Evolutionary conservation across 805 yeast species (phyloP), one percentile per base, ranked within the genome.

Genomic region (Saturnispora halmiae): DNA sequence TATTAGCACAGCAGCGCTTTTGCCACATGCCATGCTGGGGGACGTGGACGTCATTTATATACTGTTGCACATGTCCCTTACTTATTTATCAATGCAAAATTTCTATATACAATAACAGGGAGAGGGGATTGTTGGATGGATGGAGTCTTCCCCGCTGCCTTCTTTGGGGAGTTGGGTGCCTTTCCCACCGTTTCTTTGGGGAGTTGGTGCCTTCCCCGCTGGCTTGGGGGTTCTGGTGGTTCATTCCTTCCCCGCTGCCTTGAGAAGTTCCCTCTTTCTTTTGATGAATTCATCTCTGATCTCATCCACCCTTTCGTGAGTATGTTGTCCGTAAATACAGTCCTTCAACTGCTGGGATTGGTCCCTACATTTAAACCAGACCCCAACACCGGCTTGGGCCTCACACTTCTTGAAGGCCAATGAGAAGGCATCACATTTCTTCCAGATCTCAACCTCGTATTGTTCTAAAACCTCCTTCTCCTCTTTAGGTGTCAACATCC

Each of bases 401-500:
- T 86, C 76, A 56, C 95, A 85, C 33, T 70, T 72, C 3, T 80
- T 75, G 53, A 78, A 81, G 14, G 68, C 75, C 43, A 73, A 79
- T 26, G 88, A 95, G 35, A 67, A 61, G 15, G 71, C 79, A 51
- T 77, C 84, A 56, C 94, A 83, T 42, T 63, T 58, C 34, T 72
- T 69, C 65, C 82, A 82, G 0, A 90, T 74, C 52, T 67, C 67
- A 43, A 65, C 70, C 56, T 82, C 75, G 79, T 88, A 77, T 51
- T 82, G 72, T 49, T 72, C 76, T 52, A 82, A 75, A 27, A 81
- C 77, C 44, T 76, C 72, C 59, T 77, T 77, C 54, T 83, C 94
- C 55, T 83, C 92, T 47, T 69, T 71, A 11, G 92, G 90, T 0
- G 84, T 73, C 18, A 83, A 63, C 47, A 81, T 72, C 94, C 94